phyloP scores from a whole-genome alignment of 306 rosid species.

The Glycyrrhiza uralensis region DNA sequence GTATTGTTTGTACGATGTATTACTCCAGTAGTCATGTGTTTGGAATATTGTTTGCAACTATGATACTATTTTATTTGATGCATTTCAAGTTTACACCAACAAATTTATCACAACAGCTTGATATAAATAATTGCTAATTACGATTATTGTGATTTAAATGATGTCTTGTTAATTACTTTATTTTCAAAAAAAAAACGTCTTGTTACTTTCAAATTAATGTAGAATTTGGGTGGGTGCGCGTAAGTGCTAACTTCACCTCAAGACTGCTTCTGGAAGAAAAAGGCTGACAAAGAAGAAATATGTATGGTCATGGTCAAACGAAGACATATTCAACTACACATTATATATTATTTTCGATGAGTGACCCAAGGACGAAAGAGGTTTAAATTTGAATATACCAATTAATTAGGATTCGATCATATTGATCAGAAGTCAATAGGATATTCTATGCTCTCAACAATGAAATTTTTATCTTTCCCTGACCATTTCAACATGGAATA shows the following conservation, averaged over 20 bases:
- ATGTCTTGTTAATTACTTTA: too few species aligned
- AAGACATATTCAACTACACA: neutral
- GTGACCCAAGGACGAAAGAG: neutral
- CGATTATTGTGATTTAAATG: too few species aligned
- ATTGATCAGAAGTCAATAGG: neutral
- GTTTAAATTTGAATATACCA: neutral
- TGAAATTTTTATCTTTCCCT: neutral
- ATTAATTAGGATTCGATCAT: neutral
- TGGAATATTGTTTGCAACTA: too few species aligned
- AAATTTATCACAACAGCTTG: neutral
- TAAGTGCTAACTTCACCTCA: neutral
- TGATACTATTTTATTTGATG: neutral
- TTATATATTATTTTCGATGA: neutral
- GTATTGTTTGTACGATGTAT: too few species aligned
- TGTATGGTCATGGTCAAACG: conserved; percentile 2
- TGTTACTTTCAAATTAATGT: neutral
- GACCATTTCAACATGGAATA: neutral
- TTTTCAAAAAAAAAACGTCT: too few species aligned
- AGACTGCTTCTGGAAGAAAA: conserved; percentile 20
- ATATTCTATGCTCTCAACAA: neutral
- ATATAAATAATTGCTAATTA: too few species aligned
- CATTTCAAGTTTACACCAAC: neutral
- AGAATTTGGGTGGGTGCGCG: neutral
- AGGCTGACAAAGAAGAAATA: neutral
- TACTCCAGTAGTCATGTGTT: too few species aligned